A percentile compares a stretch with the other conserved stretches of the same genome.
Conservation (phyloP, 2,329 filamentous ascomycete species). For the Colletotrichum karsti region DNA sequence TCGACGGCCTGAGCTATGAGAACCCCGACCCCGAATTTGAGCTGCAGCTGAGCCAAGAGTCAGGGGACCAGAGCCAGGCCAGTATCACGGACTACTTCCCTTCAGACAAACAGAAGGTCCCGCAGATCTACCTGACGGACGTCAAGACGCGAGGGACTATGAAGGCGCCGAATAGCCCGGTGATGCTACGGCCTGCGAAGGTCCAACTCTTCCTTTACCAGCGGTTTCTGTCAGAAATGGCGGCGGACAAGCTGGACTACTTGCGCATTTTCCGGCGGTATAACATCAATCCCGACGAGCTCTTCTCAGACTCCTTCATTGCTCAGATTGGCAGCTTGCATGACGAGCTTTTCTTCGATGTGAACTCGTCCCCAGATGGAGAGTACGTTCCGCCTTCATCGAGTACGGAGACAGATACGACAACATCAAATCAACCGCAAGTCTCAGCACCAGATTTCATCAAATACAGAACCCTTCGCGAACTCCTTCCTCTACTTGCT, state of each 20-base stretch:
- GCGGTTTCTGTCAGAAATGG: slow-evolving; percentile 80
- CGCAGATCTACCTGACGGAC: slow-evolving; percentile 78
- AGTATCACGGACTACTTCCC: slow-evolving; percentile 52
- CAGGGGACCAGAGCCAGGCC: slow-evolving; percentile 41
- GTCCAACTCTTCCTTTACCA: slow-evolving; percentile 94
- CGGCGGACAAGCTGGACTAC: slow-evolving; percentile 75
- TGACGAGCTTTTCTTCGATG: slow-evolving; percentile 70
- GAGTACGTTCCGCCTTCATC: neutral
- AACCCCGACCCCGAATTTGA: slow-evolving; percentile 80
- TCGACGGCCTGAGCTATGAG: slow-evolving; percentile 83
- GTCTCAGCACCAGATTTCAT: slow-evolving; percentile 44
- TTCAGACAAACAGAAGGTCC: slow-evolving; percentile 32
- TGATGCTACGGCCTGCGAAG: slow-evolving; percentile 78
- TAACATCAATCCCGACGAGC: slow-evolving; percentile 67
- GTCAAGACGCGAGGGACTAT: slow-evolving; percentile 81
- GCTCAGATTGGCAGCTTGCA: slow-evolving; percentile 76
- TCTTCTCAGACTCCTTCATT: slow-evolving; percentile 84
- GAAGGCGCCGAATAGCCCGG: slow-evolving; percentile 70
- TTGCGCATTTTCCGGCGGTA: slow-evolving; percentile 76
- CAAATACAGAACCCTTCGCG: slow-evolving; percentile 56
- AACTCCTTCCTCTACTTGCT: slow-evolving; percentile 55
- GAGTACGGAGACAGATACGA: slow-evolving; percentile 29
- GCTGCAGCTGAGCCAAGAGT: slow-evolving; percentile 56
- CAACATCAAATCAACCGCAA: neutral
- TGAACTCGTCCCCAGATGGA: neutral